Percentiles rank a stretch among this genome's conserved stretches.
Evolutionary conservation across 2,329 filamentous ascomycete genomes (phyloP).

Genomic region (Neopestalotiopsis clavispora): DNA sequence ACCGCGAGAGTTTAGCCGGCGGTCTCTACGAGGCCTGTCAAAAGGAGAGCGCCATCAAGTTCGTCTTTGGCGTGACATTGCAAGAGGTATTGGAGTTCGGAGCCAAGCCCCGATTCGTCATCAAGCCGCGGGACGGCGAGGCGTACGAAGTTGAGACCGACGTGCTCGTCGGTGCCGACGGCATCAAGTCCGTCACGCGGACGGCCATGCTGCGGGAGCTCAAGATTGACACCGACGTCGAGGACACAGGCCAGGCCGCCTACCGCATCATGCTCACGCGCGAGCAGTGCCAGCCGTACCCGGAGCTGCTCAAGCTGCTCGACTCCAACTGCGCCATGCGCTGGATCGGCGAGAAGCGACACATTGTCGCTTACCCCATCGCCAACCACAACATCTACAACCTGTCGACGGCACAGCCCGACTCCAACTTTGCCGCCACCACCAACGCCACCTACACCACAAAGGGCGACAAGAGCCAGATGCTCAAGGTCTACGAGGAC

Average conservation of each 20-base stretch:
- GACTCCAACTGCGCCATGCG: slow-evolving; percentile 71
- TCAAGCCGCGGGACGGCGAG: slow-evolving; percentile 60
- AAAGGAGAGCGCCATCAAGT: slow-evolving; percentile 65
- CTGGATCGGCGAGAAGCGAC: slow-evolving; percentile 77
- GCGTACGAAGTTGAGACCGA: slow-evolving; percentile 59
- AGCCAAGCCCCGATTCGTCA: slow-evolving; percentile 63
- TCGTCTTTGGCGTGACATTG: slow-evolving; percentile 68
- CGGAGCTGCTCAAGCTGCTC: slow-evolving; percentile 70
- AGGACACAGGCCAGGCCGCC: slow-evolving; percentile 76
- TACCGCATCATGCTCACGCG: slow-evolving; percentile 80
- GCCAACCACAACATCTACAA: slow-evolving; percentile 70
- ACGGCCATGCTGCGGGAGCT: slow-evolving; percentile 59
- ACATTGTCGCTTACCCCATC: slow-evolving; percentile 81
- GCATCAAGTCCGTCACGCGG: slow-evolving; percentile 58
- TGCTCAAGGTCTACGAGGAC: slow-evolving; percentile 65
- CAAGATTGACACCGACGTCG: slow-evolving; percentile 57
- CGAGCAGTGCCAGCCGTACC: slow-evolving; percentile 68
- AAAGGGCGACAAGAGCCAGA: slow-evolving; percentile 62
- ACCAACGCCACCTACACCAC: slow-evolving; percentile 67
- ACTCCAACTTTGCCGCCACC: slow-evolving; percentile 62
- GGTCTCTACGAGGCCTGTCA: slow-evolving; percentile 74
- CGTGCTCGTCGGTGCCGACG: slow-evolving; percentile 58
- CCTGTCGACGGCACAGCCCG: slow-evolving; percentile 66
- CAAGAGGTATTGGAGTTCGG: slow-evolving; percentile 62
- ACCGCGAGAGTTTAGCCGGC: slow-evolving; percentile 73